Evolutionary conservation across 2,329 filamentous ascomycete genomes (phyloP), one percentile per base, ranked within the genome.

Genomic region (Penicillium griseofulvum): DNA sequence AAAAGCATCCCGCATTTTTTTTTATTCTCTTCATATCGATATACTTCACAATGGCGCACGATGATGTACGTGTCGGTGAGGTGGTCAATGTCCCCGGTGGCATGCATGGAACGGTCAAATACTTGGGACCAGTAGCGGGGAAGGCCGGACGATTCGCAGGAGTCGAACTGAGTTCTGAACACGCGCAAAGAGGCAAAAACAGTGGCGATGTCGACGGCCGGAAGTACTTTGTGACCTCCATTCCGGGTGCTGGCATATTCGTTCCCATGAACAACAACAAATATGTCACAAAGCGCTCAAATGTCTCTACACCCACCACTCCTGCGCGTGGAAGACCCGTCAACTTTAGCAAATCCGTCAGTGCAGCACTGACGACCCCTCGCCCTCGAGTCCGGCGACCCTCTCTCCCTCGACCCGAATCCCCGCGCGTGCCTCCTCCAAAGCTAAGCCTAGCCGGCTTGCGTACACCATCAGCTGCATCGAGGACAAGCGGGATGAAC

Each of bases 91-190:
- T 97, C 44, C 92, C 93, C 1, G 94, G 94, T 39, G 90, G 88
- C 71, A 96, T 99, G 91, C 80, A 88, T 63, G 94, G 94, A 46
- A 88, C 85, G 2, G 87, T 97, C 63, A 93, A 89, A 71, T 99
- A 96, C 70, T 80, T 97, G 58, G 94, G 94, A 42, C 80, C 81
- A 37, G 93, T 99, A 38, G 84, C 87, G 65, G 92, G 92, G 60
- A 97, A 96, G 79, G 91, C 89, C 64, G 94, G 94, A 48, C 83
- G 84, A 19, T 99, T 99, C 79, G 91, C 90, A 31, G 94, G 94
- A 43, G 90, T 99, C 34, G 94, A 99, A 74, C 81, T 99, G 60
- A 85, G 87, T 66, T 79, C 84, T 50, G 89, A 96, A 63, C 95
- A 88, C 77, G 89, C 91, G 33, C 74, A 81, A 49, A 85, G 88